Base-by-base conservation (phyloP, 257 asterid species). In the Striga asiatica region DNA sequence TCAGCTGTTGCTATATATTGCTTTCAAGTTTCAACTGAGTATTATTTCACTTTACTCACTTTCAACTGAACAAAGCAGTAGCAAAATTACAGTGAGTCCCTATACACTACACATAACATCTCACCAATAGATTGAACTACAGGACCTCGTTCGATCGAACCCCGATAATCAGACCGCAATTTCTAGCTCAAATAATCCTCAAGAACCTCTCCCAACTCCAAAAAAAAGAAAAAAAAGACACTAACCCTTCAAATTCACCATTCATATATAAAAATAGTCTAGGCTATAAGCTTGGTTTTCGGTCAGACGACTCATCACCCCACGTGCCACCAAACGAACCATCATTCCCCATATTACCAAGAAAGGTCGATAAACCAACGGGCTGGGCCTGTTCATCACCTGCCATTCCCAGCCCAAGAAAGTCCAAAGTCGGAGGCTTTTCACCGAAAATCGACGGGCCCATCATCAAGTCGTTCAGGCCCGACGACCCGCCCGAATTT, bases 361-460 rank as follows among this genome's bases (percentile, higher is more conserved):
- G 50, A 57, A 77, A 72, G 2, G 81, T 73, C 0, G 93, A 74
- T 10, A 63, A 64, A 0, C 76, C 74, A 0, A 58, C 61, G 0
- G 83, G 24, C 0, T 82, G 18, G 9, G 77, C 35, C 22, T 55
- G 81, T 8, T 60, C 66, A 0, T 35, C 66, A 1, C 74, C 80
- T 5, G 74, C 78, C 60, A 67, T 59, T 61, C 95, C 93, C 0
- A 85, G 77, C 1, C 95, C 95, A 1, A 85, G 89, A 60, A 85
- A 71, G 76, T 85, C 95, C 8, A 85, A 73, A 2, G 95, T 85
- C 0, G 86, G 25, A 0, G 89, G 93, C 49, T 65, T 69, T 54
- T 56, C 64, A 5, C 66, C 72, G 22, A 59, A 78, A 1, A 79
- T 56, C 1, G 82, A 67, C 0, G 77, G 66, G 22, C 76, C 65